Evolutionary conservation across 1,139 yeast genomes (phyloP).

Genomic region (Sugiyamaella japonica): DNA sequence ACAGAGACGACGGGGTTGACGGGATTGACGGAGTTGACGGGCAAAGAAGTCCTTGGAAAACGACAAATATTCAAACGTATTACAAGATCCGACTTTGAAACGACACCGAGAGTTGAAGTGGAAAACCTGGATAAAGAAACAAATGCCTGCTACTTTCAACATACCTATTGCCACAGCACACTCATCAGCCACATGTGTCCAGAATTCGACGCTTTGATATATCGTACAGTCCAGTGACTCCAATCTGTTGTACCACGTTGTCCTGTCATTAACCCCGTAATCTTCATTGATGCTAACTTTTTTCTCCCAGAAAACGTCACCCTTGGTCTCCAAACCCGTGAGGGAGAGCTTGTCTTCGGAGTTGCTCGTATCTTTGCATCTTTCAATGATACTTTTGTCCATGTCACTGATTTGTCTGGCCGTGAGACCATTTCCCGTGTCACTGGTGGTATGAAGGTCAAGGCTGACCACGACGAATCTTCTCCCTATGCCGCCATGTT

Average conservation of each 20-base stretch:
- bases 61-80: too few relatives aligned
- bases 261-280: not conserved
- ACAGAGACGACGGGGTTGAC: not conserved
- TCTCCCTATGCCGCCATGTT: conserved; percentile 99
- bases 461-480: conserved; percentile 99
- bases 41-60: too few relatives aligned
- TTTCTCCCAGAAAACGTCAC: conserved; percentile 51
- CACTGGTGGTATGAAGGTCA: conserved; percentile 99
- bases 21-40: not conserved
- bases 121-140: too few relatives aligned
- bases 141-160: too few relatives aligned
- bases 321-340: conserved; percentile 85
- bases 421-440: conserved; percentile 99
- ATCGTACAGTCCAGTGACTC: too few relatives aligned
- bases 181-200: too few relatives aligned
- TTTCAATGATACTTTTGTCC: conserved; percentile 99
- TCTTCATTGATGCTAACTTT: conserved; percentile 6
- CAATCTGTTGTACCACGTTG: not conserved
- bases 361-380: conserved; percentile 99
- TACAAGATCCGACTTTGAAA: too few relatives aligned
- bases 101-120: too few relatives aligned
- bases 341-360: conserved; percentile 99
- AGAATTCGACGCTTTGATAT: too few relatives aligned
- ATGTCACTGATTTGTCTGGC: conserved; percentile 99
- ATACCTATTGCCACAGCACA: too few relatives aligned